phyloP scores from a whole-genome alignment of 2,329 filamentous ascomycete species.

The Fusarium cicatricum region DNA sequence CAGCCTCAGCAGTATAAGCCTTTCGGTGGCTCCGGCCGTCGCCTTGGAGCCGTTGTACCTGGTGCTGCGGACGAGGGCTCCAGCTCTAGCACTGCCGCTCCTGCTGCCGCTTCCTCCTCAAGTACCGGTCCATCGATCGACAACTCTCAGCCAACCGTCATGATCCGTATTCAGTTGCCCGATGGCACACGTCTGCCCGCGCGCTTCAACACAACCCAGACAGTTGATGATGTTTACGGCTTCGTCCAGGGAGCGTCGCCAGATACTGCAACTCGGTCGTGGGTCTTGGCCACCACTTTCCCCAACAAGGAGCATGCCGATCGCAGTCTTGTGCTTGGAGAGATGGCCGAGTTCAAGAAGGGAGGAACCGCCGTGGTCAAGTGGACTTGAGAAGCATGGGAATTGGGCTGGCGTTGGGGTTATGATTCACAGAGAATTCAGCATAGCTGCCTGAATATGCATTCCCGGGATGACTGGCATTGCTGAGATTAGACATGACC shows the following conservation, averaged over 20 bases:
- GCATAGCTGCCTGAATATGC: neutral
- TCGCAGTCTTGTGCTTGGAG: conserved; percentile 64
- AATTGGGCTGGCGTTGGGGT: conserved; percentile 30
- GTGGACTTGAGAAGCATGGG: conserved; percentile 49
- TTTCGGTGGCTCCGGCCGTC: conserved; percentile 75
- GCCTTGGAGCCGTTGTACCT: conserved; percentile 80
- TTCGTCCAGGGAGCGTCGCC: conserved; percentile 74
- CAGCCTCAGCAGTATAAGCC: conserved; percentile 80
- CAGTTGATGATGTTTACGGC: conserved; percentile 78
- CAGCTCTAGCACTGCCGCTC: conserved; percentile 18
- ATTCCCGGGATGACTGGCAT: conserved; percentile 3
- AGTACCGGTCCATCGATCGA: conserved; percentile 59
- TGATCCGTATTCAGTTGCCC: conserved; percentile 79
- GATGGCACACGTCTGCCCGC: conserved; percentile 81
- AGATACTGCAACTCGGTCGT: conserved; percentile 64
- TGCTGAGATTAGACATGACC: conserved; percentile 9
- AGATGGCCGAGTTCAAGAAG: conserved; percentile 71
- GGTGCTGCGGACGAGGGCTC: conserved; percentile 53
- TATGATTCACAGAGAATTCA: conserved; percentile 14
- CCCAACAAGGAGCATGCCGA: conserved; percentile 83
- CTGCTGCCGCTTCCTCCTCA: conserved; percentile 48
- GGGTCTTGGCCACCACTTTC: conserved; percentile 83
- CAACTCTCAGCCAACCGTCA: conserved; percentile 71
- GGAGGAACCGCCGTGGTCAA: conserved; percentile 73
- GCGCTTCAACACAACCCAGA: conserved; percentile 82